Base-by-base conservation (phyloP, 345 rosid species). In the Carallia pectinifolia region DNA sequence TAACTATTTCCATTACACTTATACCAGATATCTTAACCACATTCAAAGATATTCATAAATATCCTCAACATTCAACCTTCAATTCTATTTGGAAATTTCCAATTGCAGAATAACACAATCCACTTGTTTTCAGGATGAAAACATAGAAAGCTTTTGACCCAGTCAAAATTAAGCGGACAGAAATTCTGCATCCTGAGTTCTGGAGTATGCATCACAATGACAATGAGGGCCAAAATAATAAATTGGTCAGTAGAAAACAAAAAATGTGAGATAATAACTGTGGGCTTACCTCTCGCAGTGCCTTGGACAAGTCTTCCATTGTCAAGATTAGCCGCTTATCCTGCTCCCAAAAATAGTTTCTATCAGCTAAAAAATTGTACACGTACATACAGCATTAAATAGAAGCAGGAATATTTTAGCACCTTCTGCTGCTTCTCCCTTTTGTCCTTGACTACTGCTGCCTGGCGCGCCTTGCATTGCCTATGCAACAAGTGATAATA, bases 341-440 rank as follows among this genome's bases (percentile, higher is more conserved):
- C 97, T 94, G 89, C 77, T 74, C 38, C 33, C 62, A 79, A 38
- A 36, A 69, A 65, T 69, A 65, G 17, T 59, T 81, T 55, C 64
- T 58, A 56, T 56, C 64, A 34, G 64, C 34, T n/a, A 30, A 23
- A 64, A 37, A 56, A 7, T 8, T 69, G 27, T 30, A 5, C 1
- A 1, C 10, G 5, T 23, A 53, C 1, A 58, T 4, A 17, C 27
- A 56, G 62, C 6, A 62, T 6, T 58, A 62, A 33, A 53, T 8
- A 40, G n/a, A 18, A 47, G 34, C 9, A 16, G 62, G 64, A 34
- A 4, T 40, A 38, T 6, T 15, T 4, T 19, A 67, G 61, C 63
- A 94, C 97, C 96, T 94, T 94, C 79, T 90, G 97, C 85, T 87
- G 96, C 84, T 91, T 94, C 3, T 89, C 91, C 70, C 86, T 81